These are phyloP conservation scores for Naganishia vaughanmartiniae DNA, from an alignment of 768 basidiomycete genomes.

Conservation along the genomic window DNA sequence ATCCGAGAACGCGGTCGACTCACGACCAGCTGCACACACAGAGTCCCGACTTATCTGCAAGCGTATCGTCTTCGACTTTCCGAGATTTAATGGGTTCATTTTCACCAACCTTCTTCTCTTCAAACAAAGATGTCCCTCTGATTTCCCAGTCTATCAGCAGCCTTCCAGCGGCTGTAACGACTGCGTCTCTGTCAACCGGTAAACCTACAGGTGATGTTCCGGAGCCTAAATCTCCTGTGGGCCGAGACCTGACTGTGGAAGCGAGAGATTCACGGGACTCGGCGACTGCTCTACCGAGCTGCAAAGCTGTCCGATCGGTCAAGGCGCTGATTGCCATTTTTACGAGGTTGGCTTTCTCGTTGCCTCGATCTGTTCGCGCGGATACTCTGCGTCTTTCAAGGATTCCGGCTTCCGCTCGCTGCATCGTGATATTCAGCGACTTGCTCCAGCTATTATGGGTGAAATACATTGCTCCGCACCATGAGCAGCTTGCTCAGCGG, in stretches of 20 bases:
- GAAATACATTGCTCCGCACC: constrained; percentile 13
- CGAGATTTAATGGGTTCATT: constrained; percentile 22
- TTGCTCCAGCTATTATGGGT: constrained; percentile 42
- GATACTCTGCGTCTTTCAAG: constrained; percentile 37
- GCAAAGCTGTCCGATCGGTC: constrained; percentile 31
- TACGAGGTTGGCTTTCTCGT: constrained; percentile 51
- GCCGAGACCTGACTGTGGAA: constrained; percentile 21
- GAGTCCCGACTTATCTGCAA: constrained; percentile 8
- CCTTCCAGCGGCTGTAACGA: constrained; percentile 14
- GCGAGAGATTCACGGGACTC: neutral
- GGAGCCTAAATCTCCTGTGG: constrained; percentile 2
- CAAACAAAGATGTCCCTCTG: constrained; percentile 17
- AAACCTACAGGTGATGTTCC: constrained; percentile 19
- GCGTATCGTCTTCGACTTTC: constrained; percentile 14
- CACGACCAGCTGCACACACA: neutral
- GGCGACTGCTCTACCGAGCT: constrained; percentile 31
- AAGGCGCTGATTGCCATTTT: constrained; percentile 52
- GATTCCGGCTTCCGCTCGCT: constrained; percentile 50
- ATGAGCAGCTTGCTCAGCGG: neutral
- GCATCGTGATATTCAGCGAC: constrained; percentile 54
- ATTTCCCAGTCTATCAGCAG: constrained; percentile 20
- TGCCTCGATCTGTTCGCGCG: constrained; percentile 44
- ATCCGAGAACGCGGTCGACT: neutral
- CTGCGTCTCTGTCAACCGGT: neutral
- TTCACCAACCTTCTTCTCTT: constrained; percentile 16